Evolutionary conservation across 176 grass and related monocot genomes (phyloP).

Genomic region (Panicum miliaceum): DNA sequence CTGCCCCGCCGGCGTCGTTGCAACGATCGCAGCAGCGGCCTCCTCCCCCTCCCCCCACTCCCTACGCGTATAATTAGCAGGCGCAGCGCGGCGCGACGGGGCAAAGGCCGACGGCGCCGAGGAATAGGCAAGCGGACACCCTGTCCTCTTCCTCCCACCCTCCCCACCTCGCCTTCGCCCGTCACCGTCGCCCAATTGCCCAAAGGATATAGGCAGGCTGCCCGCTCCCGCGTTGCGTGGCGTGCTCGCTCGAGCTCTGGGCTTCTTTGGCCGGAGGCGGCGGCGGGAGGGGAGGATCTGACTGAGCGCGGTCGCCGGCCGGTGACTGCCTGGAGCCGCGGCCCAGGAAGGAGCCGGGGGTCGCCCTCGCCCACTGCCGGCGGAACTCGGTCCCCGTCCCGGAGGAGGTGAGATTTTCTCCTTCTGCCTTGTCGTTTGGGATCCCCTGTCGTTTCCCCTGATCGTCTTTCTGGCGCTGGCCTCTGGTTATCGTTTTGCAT

Average conservation of each 20-base stretch:
- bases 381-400: background rate
- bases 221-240: background rate
- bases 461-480: background rate
- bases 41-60: too few species aligned
- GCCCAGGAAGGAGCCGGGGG: conserved; percentile 6
- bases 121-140: conserved; percentile 39
- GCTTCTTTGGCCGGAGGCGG: conserved; percentile 15
- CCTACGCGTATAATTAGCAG: conserved; percentile 27
- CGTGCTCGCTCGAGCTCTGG: background rate
- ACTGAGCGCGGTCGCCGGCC: background rate
- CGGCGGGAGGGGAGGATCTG: background rate
- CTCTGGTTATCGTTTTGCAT: background rate
- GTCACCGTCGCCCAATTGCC: background rate
- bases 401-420: conserved; percentile 36
- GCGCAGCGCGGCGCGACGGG: conserved; percentile 4
- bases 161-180: background rate
- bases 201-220: background rate
- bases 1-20: background rate
- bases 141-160: conserved; percentile 7
- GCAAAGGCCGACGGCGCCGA: conserved; percentile 6
- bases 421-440: background rate
- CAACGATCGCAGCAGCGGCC: background rate
- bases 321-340: background rate
- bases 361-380: background rate
- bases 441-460: background rate